Base-by-base conservation (phyloP, 495 filamentous ascomycete species). In the Xylaria palmicola region DNA sequence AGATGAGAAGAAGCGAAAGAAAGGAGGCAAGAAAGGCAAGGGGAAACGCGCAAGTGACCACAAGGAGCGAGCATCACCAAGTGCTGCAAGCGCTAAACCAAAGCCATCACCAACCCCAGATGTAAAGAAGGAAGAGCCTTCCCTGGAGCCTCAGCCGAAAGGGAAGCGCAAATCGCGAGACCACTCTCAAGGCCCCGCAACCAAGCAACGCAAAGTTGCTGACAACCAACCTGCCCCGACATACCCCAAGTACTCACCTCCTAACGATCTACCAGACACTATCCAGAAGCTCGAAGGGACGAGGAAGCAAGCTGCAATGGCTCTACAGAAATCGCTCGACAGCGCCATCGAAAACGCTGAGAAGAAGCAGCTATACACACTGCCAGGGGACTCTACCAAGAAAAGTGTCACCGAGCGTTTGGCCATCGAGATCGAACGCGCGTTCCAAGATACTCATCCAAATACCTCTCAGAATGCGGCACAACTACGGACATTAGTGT, bases 371-470 rank as follows among this genome's bases (percentile, higher is more conserved):
- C 53, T 72, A 6, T 75, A 72, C 49, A 32, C 59, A 2, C 62
- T 76, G 10, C 63, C 70, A 5, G 69, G 76, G 17, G 76, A 72
- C 22, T 65, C 75, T 10, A 70, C 74, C 1, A 68, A 70, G 19
- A 74, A 75, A 19, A 47, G 56, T 13, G 69, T 77, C 9, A 71
- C 77, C 1, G 77, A 82, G 67, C 74, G 74, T 19, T 68, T 81
- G 8, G 80, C 82, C 58, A 73, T 96, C 15, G 79, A 88, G 56
- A 87, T 97, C 56, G 93, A 98, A 75, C 83, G 77, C 29, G 81
- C 81, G 6, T 77, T 83, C 30, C 67, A 76, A 32, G 77, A 78
- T 32, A 75, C 76, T 0, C 78, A 83, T 49, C 63, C 72, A n/a
- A 66, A 75, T 41, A 67, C 73, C 26, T 61, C 62, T 9, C 68